Percentiles rank a stretch among this genome's conserved stretches.
Evolutionary conservation across 768 basidiomycete species (phyloP).

Genomic region (Mycena indigotica): DNA sequence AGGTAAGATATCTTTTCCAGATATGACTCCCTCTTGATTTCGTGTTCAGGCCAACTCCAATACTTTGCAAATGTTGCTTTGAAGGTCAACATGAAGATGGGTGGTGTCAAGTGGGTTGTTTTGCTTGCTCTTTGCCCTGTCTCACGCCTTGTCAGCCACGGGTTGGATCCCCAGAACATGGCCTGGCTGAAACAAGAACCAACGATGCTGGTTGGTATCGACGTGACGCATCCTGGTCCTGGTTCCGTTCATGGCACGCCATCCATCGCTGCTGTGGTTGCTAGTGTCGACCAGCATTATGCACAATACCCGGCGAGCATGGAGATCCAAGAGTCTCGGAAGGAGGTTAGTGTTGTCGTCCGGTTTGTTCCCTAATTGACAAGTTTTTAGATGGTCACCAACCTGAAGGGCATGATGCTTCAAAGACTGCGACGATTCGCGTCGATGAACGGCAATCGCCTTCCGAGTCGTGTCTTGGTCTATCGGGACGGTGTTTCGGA

Average conservation of each 20-base stretch:
- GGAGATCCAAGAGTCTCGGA: slow-evolving; percentile 69
- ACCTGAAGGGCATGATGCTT: slow-evolving; percentile 63
- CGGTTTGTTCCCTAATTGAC: neutral
- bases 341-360: slow-evolving; percentile 55
- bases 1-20: slow-evolving; percentile 39
- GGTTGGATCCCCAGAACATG: slow-evolving; percentile 53
- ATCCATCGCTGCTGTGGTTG: slow-evolving; percentile 85
- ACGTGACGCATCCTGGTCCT: slow-evolving; percentile 79
- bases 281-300: slow-evolving; percentile 63
- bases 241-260: slow-evolving; percentile 62
- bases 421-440: slow-evolving; percentile 62
- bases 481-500: slow-evolving; percentile 87
- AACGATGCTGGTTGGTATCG: slow-evolving; percentile 86
- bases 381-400: slow-evolving; percentile 69
- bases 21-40: slow-evolving; percentile 24
- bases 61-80: slow-evolving; percentile 84
- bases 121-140: neutral
- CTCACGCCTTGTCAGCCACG: slow-evolving; percentile 38
- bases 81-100: slow-evolving; percentile 83
- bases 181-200: slow-evolving; percentile 57
- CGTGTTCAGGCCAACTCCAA: slow-evolving; percentile 51
- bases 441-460: slow-evolving; percentile 42
- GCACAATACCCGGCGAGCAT: slow-evolving; percentile 77
- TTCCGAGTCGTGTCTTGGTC: slow-evolving; percentile 70
- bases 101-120: slow-evolving; percentile 67